Evolutionary conservation across 2,329 filamentous ascomycete genomes (phyloP), one percentile per base, ranked within the genome.

Genomic region (Talaromyces sp.): DNA sequence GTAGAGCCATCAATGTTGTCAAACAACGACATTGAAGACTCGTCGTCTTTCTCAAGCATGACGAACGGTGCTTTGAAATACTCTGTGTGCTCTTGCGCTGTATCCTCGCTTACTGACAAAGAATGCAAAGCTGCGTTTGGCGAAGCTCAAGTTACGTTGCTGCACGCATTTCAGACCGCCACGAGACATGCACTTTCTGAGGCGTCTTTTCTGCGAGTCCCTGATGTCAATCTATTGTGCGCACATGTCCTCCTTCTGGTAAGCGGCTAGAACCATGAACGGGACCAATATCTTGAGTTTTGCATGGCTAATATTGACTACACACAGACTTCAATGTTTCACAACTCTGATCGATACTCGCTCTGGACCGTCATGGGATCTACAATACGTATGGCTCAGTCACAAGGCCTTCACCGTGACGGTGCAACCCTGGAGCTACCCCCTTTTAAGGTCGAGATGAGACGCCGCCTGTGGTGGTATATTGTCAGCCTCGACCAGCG

Each of bases 401-500:
- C 55, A 14, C 55, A 58, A 40, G 61, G 63, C 12, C 40, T 83
- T 16, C 81, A 82, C 64, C 79, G 82, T 8, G 82, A 85, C 67
- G 82, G 81, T 3, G 77, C 74, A 9, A 73, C 74, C 33, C 81
- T 83, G 64, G 73, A 74, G 1, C 69, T 83, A 59, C 71, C 74
- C 8, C 79, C 79, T 0, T 82, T 81, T 64, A 80, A 84, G 60
- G 79, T 77, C 0, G 81, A 84, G 65, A 80, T 83, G 75, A 78
- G 82, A 35, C 77, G 82, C 44, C 76, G 81, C 21, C 64, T 83
- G 33, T 84, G 81, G 81, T 82, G 79, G 76, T 77, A 81, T 63
- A 75, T 83, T 31, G 73, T 72, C 58, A 68, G 80, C 21, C 67
- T 83, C 61, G 81, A 84, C 69, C 71, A 76, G 44, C 76, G 79